Evolutionary conservation across 1,139 yeast genomes (phyloP), one percentile per base, ranked within the genome.

Genomic region (Zhuliangozyma blackwelliae): DNA sequence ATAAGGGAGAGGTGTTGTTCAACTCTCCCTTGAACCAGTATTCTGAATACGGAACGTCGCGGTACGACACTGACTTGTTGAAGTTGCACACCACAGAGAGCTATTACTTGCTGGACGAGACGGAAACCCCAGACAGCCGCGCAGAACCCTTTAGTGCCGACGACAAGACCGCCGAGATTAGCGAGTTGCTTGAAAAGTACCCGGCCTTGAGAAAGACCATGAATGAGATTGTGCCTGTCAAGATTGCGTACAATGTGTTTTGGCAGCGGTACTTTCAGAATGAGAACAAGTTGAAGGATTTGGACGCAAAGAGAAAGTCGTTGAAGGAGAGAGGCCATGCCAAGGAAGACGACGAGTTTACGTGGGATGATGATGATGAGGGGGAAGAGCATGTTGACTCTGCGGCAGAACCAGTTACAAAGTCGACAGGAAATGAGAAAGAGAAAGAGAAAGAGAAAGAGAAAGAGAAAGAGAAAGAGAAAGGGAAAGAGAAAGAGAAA

Each of bases 191-290:
- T 38, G 64, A 48, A 27, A 56, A 64, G 40, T 75, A 79, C 46
- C 72, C 78, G 3, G 73, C 80, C 12, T 70, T 89, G 44, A 64
- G 72, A 25, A 63, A 64, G 29, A 59, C 85, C 33, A 79, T 79
- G 79, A 78, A 79, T 39, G 65, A 67, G 13, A 55, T 89, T 10
- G 95, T 87, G 1, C 95, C 95, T 0, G 75, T 70, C 2, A 58
- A 72, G 44, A 63, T 87, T 11, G 51, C 78, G 1, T 83, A 79
- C 47, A 65, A 71, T 25, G 65, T 66, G 32, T 90, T 90, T 56
- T 90, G 97, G 97, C 63, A 67, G 32, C 71, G 82, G 33, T 90
- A 87, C 60, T 85, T 78, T 56, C 67, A 63, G 41, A 69, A 75
- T 54, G 77, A 77, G 39, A 59, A 63, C 12, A 70, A 71, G 45